Evolutionary conservation across 192 early-diverging fungal species (phyloP).

Genomic region (Martensiomyces pterosporus): DNA sequence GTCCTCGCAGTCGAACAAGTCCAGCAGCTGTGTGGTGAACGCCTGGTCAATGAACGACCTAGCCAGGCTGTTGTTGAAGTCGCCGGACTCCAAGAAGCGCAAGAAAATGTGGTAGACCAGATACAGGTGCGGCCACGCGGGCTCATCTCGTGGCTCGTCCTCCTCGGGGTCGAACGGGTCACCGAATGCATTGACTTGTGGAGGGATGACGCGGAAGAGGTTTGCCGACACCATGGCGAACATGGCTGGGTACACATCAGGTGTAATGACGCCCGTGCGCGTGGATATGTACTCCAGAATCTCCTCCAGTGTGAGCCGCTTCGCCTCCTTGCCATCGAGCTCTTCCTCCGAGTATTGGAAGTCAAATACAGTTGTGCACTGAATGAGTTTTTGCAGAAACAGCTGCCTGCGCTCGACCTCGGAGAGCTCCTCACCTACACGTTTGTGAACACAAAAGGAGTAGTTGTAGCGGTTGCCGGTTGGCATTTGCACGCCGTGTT

Average conservation of each 20-base stretch:
- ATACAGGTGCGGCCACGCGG: conserved; percentile 97
- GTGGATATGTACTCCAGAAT: conserved; percentile 90
- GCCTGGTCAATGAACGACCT: conserved; percentile 95
- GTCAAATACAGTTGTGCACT: conserved; percentile 93
- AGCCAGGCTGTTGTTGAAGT: conserved; percentile 96
- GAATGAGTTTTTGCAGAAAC: conserved; percentile 83
- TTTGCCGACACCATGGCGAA: conserved; percentile 95
- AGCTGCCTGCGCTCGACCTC: conserved; percentile 80
- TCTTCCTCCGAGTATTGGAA: conserved; percentile 89
- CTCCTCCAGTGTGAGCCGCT: conserved; percentile 85
- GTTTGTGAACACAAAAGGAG: background rate
- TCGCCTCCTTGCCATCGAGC: conserved; percentile 94
- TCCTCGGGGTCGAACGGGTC: conserved; percentile 99
- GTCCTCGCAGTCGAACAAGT: conserved; percentile 99
- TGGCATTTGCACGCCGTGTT: too few relatives aligned
- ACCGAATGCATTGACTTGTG: conserved; percentile 89
- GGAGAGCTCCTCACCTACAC: conserved; percentile 65
- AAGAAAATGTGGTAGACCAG: conserved; percentile 99
- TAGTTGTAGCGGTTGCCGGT: too few relatives aligned
- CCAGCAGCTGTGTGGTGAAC: conserved; percentile 82
- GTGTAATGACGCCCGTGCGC: conserved; percentile 83
- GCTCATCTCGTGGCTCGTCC: conserved; percentile 95
- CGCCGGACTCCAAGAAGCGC: conserved; percentile 94
- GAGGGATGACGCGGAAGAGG: conserved; percentile 94
- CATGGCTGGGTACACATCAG: conserved; percentile 86